Base-by-base conservation (phyloP, 2,329 filamentous ascomycete species). In the Fonsecaea erecta region DNA sequence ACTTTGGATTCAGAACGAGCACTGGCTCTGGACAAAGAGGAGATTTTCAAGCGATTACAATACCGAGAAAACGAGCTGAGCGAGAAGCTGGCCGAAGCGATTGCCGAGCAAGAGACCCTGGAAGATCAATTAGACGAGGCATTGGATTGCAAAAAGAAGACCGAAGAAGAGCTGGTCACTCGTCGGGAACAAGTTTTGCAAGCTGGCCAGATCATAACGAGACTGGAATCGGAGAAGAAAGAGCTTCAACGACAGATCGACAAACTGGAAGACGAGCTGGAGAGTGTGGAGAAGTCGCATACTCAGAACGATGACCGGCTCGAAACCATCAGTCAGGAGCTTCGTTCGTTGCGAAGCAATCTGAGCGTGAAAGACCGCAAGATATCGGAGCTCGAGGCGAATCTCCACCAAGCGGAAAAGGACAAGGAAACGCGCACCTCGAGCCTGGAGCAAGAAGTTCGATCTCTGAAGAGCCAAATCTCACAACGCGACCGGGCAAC, bases 41-140 rank as follows among this genome's bases (percentile, higher is more conserved):
- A 99, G 74, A 99, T 99, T 66, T 99, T 98, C 83, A 96, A 94
- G 75, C 88, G 96, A n/a, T 83, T 99, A 24, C 95, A 97, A 75
- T 82, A 89, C 60, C 90, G 95, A n/a, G 95, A 99, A 78, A 85
- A 88, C 11, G 94, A 99, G 75, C 85, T 99, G 3, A 91, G 90
- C 59, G 96, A 99, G 74, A 97, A 98, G 79, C 85, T 99, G 30
- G 86, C 92, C 40, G 94, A 91, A 43, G 94, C 94, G 32, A 87
- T 98, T 65, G 91, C 96, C 24, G 96, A 99, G 72, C 94, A 98
- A 75, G 94, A 98, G 75, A 89, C 89, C 60, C 85, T 99, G 0
- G 95, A 99, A 77, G 93, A 96, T 68, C 93, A 99, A 75, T 83
- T 99, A 1, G 95, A 99, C 75, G 89, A 90, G 64, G 83, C 99